Percentiles rank a stretch among this genome's conserved stretches.
Conservation (phyloP, 768 basidiomycete genomes). For the Psilocybe azurescens region DNA sequence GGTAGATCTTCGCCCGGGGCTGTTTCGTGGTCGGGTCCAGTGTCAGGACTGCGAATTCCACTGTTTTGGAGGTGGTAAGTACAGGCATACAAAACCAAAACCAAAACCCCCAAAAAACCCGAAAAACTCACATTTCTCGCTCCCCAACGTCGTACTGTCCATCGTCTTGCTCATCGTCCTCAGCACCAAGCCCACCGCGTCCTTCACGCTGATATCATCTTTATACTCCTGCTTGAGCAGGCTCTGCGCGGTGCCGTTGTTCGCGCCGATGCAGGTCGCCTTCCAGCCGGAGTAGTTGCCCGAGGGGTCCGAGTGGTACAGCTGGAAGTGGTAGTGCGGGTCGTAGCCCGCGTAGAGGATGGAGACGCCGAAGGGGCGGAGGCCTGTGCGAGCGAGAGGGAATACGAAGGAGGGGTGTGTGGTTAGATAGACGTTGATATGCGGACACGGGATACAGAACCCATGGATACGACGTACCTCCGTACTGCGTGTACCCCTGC, state of each 20-base stretch:
- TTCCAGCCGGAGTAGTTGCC: slow-evolving; percentile 99
- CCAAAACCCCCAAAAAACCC: background rate
- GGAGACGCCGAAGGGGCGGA: slow-evolving; percentile 98
- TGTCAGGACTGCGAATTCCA: slow-evolving; percentile 95
- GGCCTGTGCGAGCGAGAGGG: too few species aligned
- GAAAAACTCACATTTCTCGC: slow-evolving; percentile 83
- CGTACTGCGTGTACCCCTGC: slow-evolving; percentile 97
- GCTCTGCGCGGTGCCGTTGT: slow-evolving; percentile 95
- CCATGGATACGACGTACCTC: slow-evolving; percentile 60
- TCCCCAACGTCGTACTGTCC: slow-evolving; percentile 96
- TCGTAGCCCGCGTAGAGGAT: slow-evolving; percentile 97
- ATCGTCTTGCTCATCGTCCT: slow-evolving; percentile 99
- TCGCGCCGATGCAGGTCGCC: slow-evolving; percentile 98
- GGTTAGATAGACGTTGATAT: background rate
- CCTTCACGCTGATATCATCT: slow-evolving; percentile 89
- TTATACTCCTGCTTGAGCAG: slow-evolving; percentile 98
- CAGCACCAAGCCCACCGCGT: slow-evolving; percentile 90
- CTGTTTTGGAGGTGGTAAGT: slow-evolving; percentile 50
- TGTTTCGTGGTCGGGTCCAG: slow-evolving; percentile 77
- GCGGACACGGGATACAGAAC: too few species aligned
- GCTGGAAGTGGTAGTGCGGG: slow-evolving; percentile 93
- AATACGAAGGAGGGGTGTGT: too few species aligned
- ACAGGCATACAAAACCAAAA: background rate
- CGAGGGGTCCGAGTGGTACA: slow-evolving; percentile 98
- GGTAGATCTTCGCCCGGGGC: slow-evolving; percentile 92